Evolutionary conservation across 2,329 filamentous ascomycete genomes (phyloP), one percentile per base, ranked within the genome.

Genomic region (Ophiocordyceps camponoti-floridani): DNA sequence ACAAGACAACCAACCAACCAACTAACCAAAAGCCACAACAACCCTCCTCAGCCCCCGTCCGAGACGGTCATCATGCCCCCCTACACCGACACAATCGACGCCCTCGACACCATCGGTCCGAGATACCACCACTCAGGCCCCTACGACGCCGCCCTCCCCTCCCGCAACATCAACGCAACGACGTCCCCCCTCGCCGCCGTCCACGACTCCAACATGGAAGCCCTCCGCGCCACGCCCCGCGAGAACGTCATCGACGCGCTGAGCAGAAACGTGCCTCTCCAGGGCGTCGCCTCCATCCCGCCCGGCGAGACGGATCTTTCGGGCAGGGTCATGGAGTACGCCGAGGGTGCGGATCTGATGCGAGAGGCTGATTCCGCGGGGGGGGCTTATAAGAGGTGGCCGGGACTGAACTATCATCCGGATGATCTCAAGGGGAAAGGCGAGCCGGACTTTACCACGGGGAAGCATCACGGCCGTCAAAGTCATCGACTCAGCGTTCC

Each of bases 71-170:
- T 5, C 23, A 23, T 23, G 23, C 23, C 28, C 12, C 28, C 28
- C 14, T 74, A 79, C 26, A 73, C 84, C 2, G 88, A 96, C 59
- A 69, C 71, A 9, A 91, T 96, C 54, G 89, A 95, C 58, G 66
- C 68, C 5, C 75, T 96, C 1, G 89, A 94, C 57, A 70, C 73
- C n/a, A 60, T 70, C 38, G 73, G 74, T 43, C 71, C 70, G 16
- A 63, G 71, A 2, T 94, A 94, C 61, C 89, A 95, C 60, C 89
- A 96, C 54, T 84, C 82, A 50, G 88, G 89, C 0, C 89, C 89
- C 0, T 96, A 84, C 53, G 89, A 96, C 58, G 85, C 88, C 10
- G 82, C 84, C 2, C 69, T 85, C 44, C 68, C 81, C 1, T 75
- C 82, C 12, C 74, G 84, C 42, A 95, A 95, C 62, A 68, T 64